Evolutionary conservation across 2,329 filamentous ascomycete species (phyloP), one percentile per base, ranked within the genome.

Genomic region (Hypoxylon sp.): DNA sequence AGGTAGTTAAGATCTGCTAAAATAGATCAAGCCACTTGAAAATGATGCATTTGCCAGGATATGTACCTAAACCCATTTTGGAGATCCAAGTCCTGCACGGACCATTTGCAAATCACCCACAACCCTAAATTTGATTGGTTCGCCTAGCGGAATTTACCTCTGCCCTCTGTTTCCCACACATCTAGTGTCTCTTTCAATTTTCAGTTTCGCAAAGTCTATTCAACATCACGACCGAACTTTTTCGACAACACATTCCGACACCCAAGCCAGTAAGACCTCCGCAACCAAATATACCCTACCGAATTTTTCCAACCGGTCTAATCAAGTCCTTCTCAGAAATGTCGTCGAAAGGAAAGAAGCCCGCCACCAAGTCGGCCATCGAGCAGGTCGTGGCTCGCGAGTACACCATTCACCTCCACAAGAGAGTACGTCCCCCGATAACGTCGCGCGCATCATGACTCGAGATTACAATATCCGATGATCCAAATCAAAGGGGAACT

Each of bases 401-500:
- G 88, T 99, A 99, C 90, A 99, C 95, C 84, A 98, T 99, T 87
- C 94, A 99, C 89, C 87, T 99, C 78, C 95, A 99, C 92, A 98
- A 97, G 92, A 91, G 94, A 85, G 92, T 96, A 94, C 82, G 91
- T 91, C 81, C 64, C 50, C 55, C 67, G 46, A 62, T 30, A 50
- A 20, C n/a, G 53, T 47, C 48, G 26, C 34, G 28, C n/a, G 37
- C 10, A 13, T 17, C 24, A 22, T 30, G 34, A n/a, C 17, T 22
- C 20, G 44, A 6, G 19, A 24, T 28, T 39, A 47, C 24, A 22
- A 48, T 34, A 20, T 17, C n/a, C 65, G 69, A 50, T 67, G 70
- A 52, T 49, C 44, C 65, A 53, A 28, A 48, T 15, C 34, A 65
- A 57, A 56, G 72, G 69, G 41, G 13, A 32, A 41, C 37, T 55